Percentiles rank a stretch among this genome's conserved stretches.
phyloP scores from a whole-genome alignment of 768 basidiomycete genomes.

The Pholiota microspora region DNA sequence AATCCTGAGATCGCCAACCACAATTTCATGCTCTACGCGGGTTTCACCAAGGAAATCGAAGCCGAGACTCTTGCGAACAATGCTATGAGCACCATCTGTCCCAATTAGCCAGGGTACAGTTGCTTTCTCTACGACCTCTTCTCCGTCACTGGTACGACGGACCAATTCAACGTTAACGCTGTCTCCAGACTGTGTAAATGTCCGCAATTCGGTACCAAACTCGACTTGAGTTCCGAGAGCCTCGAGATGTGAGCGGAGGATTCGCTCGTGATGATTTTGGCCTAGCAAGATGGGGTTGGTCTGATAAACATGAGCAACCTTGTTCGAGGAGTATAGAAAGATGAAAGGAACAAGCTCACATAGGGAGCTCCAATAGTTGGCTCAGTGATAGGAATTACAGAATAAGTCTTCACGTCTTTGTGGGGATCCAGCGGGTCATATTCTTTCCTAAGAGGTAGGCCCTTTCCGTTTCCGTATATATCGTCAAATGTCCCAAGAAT shows the following conservation, averaged over 20 bases:
- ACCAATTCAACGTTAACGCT: constrained; percentile 34
- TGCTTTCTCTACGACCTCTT: constrained; percentile 23
- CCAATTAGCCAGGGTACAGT: constrained; percentile 39
- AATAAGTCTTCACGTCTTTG: constrained; percentile 22
- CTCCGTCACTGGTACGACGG: constrained; percentile 17
- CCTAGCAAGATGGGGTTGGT: constrained; percentile 28
- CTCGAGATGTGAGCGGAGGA: constrained; percentile 31
- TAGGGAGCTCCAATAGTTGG: constrained; percentile 29
- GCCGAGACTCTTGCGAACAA: constrained; percentile 37
- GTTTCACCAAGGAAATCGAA: constrained; percentile 41
- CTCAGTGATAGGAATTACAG: constrained; percentile 22
- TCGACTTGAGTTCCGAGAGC: constrained; percentile 36
- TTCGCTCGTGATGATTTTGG: constrained; percentile 33
- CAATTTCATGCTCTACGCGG: constrained; percentile 28
- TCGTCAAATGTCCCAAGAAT: constrained; percentile 37
- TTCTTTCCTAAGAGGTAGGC: constrained; percentile 21
- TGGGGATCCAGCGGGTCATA: constrained; percentile 31
- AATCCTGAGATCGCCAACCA: constrained; percentile 39
- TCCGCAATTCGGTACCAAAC: constrained; percentile 38
- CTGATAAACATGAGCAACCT: constrained; percentile 14
- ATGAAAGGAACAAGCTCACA: constrained; percentile 20
- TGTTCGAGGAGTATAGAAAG: neutral
- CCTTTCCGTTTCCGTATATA: constrained; percentile 25
- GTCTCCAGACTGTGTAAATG: constrained; percentile 36
- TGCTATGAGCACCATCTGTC: constrained; percentile 40